Evolutionary conservation across 371 early-diverging fungal species (phyloP).

Genomic region (Mortierella sp.): DNA sequence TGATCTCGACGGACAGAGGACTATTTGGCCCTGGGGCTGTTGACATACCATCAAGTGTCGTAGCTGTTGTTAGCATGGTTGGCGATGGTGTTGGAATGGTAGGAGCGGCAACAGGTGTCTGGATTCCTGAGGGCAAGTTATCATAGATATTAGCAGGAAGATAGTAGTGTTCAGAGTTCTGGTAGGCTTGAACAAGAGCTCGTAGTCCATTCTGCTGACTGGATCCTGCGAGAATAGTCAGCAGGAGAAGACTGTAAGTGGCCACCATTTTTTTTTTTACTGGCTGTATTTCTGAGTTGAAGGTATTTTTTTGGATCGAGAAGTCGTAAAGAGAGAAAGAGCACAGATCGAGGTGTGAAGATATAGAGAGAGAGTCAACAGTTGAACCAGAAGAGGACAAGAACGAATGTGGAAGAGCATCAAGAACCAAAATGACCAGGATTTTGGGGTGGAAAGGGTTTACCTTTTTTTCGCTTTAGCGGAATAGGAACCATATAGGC

Average conservation of each 20-base stretch:
- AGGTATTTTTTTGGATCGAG: not conserved
- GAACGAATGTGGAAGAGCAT: not conserved
- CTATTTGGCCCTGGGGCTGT: constrained; percentile 11
- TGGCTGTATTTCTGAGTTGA: not conserved
- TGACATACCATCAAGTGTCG: not conserved
- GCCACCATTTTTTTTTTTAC: constrained; percentile 7
- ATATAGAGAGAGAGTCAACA: not conserved
- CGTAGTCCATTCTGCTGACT: not conserved
- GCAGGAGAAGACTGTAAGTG: constrained; percentile 5
- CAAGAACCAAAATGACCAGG: not conserved
- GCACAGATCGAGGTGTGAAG: not conserved
- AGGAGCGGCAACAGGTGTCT: constrained; percentile 13
- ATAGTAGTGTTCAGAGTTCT: constrained; percentile 27
- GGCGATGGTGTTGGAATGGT: not conserved
- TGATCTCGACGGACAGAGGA: constrained; percentile 20
- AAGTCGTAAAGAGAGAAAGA: not conserved
- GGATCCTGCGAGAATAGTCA: constrained; percentile 17
- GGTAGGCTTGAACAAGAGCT: constrained; percentile 20
- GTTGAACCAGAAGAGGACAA: not conserved
- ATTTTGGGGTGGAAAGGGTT: not conserved
- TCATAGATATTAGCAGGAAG: constrained; percentile 49
- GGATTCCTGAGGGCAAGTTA: constrained; percentile 38
- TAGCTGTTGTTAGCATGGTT: not conserved
- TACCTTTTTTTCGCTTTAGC: not conserved
- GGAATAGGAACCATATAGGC: constrained; percentile 1